Percentiles rank a stretch among this genome's conserved stretches.
Conservation (phyloP, 768 basidiomycete species). For the Suillus weaverae region DNA sequence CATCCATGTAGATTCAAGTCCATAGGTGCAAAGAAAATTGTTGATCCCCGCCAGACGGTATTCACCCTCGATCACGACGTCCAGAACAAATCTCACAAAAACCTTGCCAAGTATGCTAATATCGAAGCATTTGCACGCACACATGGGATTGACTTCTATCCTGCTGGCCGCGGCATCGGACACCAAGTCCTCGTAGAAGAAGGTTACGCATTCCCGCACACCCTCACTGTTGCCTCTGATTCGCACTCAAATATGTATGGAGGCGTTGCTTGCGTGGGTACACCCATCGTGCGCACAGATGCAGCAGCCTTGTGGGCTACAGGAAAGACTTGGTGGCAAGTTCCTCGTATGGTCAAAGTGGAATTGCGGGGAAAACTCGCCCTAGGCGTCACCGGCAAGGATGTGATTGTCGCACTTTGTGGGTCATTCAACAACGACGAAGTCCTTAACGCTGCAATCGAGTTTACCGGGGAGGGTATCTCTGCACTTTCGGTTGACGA, state of each 20-base stretch:
- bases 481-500: slow-evolving; percentile 81
- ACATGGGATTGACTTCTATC: slow-evolving; percentile 91
- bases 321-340: slow-evolving; percentile 99
- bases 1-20: slow-evolving; percentile 75
- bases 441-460: slow-evolving; percentile 94
- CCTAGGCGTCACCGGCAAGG: slow-evolving; percentile 94
- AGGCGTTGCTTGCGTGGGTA: slow-evolving; percentile 95
- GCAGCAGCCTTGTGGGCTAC: slow-evolving; percentile 97
- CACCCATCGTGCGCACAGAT: slow-evolving; percentile 95
- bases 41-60: slow-evolving; percentile 81
- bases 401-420: slow-evolving; percentile 95
- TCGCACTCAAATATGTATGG: slow-evolving; percentile 99
- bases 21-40: slow-evolving; percentile 84
- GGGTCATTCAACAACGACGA: slow-evolving; percentile 96
- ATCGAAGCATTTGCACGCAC: slow-evolving; percentile 89
- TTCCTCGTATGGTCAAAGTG: slow-evolving; percentile 94
- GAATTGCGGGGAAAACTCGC: slow-evolving; percentile 81
- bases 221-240: slow-evolving; percentile 93
- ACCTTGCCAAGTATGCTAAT: slow-evolving; percentile 86
- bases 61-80: slow-evolving; percentile 99
- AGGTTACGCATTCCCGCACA: slow-evolving; percentile 95
- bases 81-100: slow-evolving; percentile 90
- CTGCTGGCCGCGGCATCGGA: slow-evolving; percentile 95
- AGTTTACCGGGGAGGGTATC: slow-evolving; percentile 92
- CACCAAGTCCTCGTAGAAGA: slow-evolving; percentile 98